Percentiles rank a stretch among this genome's conserved stretches.
These are phyloP conservation scores for Mucor indicus DNA, from an alignment of 371 early-diverging fungal species.

Conservation along the genomic window DNA sequence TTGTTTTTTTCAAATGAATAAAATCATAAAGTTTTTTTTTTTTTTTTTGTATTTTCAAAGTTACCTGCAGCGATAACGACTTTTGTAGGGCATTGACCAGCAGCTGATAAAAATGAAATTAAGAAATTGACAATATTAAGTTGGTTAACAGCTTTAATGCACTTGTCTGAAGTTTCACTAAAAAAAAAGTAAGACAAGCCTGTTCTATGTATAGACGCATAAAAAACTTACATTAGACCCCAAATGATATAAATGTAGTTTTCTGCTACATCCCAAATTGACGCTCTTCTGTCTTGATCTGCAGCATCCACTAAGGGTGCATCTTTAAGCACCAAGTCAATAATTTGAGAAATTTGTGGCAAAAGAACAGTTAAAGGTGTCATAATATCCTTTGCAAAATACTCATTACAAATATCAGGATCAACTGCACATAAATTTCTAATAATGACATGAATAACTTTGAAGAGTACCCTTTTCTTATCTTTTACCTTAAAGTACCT, in stretches of 20 bases:
- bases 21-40: no score
- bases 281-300: slow-evolving; percentile 53
- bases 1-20: not conserved
- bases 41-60: not conserved
- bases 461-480: no score
- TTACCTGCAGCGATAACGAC: slow-evolving; percentile 71
- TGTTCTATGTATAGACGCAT: no score
- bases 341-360: slow-evolving; percentile 38
- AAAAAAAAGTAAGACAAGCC: not conserved
- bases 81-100: slow-evolving; percentile 58
- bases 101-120: slow-evolving; percentile 62
- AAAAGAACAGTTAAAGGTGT: slow-evolving; percentile 51
- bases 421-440: slow-evolving; percentile 64
- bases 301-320: slow-evolving; percentile 42
- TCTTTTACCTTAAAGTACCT: slow-evolving; percentile 74
- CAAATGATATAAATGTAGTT: slow-evolving; percentile 72
- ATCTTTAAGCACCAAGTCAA: slow-evolving; percentile 49
- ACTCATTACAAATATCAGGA: slow-evolving; percentile 63
- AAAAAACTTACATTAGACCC: slow-evolving; percentile 53
- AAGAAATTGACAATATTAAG: slow-evolving; percentile 64
- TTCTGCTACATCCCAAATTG: slow-evolving; percentile 71
- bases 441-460: no score
- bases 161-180: slow-evolving; percentile 68
- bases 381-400: slow-evolving; percentile 65
- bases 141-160: slow-evolving; percentile 64